Evolutionary conservation across 768 basidiomycete species (phyloP).

Genomic region (Collybia sordida): DNA sequence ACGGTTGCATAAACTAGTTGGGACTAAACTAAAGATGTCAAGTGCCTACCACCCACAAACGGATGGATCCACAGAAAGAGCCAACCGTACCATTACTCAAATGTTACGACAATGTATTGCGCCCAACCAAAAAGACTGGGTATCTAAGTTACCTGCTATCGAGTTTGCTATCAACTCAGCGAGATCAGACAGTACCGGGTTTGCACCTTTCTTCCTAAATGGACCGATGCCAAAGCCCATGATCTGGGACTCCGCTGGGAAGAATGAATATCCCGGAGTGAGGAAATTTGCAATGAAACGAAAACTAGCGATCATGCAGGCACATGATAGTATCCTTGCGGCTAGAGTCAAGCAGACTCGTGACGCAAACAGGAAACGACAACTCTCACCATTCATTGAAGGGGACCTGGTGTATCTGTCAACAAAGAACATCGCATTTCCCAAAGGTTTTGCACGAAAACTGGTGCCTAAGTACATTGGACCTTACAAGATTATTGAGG

Average conservation of each 20-base stretch:
- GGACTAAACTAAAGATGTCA: slow-evolving; percentile 23
- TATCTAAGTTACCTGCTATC: slow-evolving; percentile 22
- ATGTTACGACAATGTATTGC: slow-evolving; percentile 24
- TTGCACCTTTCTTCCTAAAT: slow-evolving; percentile 30
- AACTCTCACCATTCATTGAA: background rate
- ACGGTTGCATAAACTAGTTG: slow-evolving; percentile 17
- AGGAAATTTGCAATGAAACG: slow-evolving; percentile 18
- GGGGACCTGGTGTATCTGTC: background rate
- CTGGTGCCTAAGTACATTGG: background rate
- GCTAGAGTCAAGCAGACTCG: background rate
- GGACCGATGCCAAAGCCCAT: slow-evolving; percentile 18
- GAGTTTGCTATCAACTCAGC: slow-evolving; percentile 39
- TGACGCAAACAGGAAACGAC: background rate
- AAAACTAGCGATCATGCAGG: slow-evolving; percentile 17
- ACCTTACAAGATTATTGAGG: background rate
- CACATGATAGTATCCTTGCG: slow-evolving; percentile 22
- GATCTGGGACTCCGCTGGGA: slow-evolving; percentile 9
- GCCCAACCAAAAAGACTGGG: slow-evolving; percentile 27
- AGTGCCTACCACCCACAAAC: slow-evolving; percentile 17
- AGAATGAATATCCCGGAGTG: slow-evolving; percentile 20
- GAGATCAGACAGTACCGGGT: slow-evolving; percentile 30
- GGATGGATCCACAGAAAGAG: slow-evolving; percentile 29
- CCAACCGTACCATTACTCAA: slow-evolving; percentile 27
- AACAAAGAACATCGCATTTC: background rate
- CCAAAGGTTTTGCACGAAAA: background rate